phyloP scores from a whole-genome alignment of 345 rosid species.

The Psidium friedrichsthalianum region DNA sequence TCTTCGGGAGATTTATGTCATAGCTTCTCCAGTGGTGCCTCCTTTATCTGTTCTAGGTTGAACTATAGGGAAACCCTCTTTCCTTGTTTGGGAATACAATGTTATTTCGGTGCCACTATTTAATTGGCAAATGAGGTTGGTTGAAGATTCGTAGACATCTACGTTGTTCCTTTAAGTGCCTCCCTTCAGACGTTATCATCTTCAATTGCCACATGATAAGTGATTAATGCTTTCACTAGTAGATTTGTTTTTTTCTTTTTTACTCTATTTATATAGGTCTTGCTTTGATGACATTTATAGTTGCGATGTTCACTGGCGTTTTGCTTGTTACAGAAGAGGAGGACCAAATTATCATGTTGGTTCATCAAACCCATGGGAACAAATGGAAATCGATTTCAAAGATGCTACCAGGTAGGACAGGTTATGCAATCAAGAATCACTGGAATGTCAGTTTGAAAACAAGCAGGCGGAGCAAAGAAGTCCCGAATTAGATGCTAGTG shows the following conservation, averaged over 20 bases:
- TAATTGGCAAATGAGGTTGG: background rate
- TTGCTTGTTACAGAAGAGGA: constrained; percentile 55
- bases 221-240: background rate
- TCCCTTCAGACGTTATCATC: background rate
- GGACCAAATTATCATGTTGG: constrained; percentile 56
- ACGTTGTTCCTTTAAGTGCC: background rate
- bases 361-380: constrained; percentile 71
- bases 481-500: constrained; percentile 2
- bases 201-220: background rate
- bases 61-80: background rate
- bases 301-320: background rate
- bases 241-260: background rate
- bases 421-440: constrained; percentile 87
- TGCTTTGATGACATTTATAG: background rate
- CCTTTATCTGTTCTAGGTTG: background rate
- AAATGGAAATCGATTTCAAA: constrained; percentile 90
- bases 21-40: background rate
- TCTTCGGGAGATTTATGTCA: background rate
- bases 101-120: background rate
- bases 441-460: constrained; percentile 84
- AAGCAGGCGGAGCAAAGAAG: constrained; percentile 25
- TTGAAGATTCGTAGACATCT: background rate
- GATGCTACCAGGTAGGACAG: constrained; percentile 74
- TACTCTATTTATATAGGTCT: background rate
- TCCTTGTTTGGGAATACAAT: background rate